Evolutionary conservation across 352 stramenopile species (phyloP), one percentile per base, ranked within the genome.

Genomic region (Aphanomyces invadans): DNA sequence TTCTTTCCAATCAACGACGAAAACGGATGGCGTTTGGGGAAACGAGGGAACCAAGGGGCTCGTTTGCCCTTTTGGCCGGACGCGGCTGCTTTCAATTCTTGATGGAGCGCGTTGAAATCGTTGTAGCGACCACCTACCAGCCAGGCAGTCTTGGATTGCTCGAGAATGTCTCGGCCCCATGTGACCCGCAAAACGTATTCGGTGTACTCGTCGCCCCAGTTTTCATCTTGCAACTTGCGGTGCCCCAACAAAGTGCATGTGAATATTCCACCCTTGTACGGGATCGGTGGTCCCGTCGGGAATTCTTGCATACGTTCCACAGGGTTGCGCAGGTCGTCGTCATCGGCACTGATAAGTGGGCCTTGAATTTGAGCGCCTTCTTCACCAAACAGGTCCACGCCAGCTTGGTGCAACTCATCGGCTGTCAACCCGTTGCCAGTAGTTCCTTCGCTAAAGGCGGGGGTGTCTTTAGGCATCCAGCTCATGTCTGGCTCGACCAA

Each of bases 1-100:
- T 95, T 95, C 79, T 95, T 95, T 69, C 86, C 86, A 39, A 95
- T 92, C 79, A 93, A 88, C 19, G 83, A 92, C 69, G 86, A 95
- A 72, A 95, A 93, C 67, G 86, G 86, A 66, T 95, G 86, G 71
- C 86, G 86, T 77, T 93, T 93, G 7, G 86, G 86, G 71, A 95
- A 95, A 3, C 86, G 86, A 48, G 86, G 86, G 76, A 95, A 95
- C 86, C 86, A 95, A 65, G 86, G 86, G 25, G 84, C 84, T 28
- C 86, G 84, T 75, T 95, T 95, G 63, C 86, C 86, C 39, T 85
- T 83, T 45, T 84, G 81, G 10, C 86, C 86, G 0, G 83, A 92
- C 44, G 86, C 86, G 28, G 86, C 86, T 4, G 84, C 78, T 74
- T 95, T 95, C 31, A 95, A 78, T 70, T 95, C 86, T 49, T 95